Evolutionary conservation across 2,329 filamentous ascomycete species (phyloP).

Genomic region (Tympanopsis confertula): DNA sequence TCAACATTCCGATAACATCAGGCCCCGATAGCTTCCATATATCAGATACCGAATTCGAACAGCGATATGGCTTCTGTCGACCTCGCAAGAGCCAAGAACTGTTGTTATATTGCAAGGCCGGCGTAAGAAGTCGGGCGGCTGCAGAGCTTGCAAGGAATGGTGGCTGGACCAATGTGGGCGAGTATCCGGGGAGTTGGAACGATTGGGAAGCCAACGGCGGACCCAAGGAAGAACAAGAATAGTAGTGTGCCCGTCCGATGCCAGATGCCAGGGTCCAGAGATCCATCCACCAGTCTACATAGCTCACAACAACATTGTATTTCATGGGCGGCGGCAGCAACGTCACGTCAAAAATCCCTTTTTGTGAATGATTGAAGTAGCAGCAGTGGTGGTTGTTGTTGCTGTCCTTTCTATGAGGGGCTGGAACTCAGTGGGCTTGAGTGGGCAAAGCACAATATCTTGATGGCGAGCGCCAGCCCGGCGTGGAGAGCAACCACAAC

Average conservation of each 20-base stretch:
- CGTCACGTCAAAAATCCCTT: no score
- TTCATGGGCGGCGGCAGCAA: no score
- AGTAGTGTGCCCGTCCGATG: no score
- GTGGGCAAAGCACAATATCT: constrained; percentile 89
- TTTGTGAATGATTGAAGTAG: no score
- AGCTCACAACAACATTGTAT: no score
- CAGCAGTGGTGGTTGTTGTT: no score
- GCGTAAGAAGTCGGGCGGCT: constrained; percentile 69
- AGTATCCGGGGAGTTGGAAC: constrained; percentile 66
- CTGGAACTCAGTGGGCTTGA: constrained; percentile 50
- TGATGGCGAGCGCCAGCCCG: constrained; percentile 85
- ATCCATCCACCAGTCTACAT: no score
- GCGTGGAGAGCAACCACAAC: constrained; percentile 77
- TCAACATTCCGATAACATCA: constrained; percentile 72
- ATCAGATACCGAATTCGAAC: constrained; percentile 66
- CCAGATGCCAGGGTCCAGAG: no score
- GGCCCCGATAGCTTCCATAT: constrained; percentile 73
- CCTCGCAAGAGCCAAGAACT: constrained; percentile 46
- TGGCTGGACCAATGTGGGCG: constrained; percentile 61
- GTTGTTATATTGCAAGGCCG: constrained; percentile 88
- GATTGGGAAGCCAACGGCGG: constrained; percentile 75
- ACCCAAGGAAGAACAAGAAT: constrained; percentile 6
- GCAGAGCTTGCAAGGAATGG: constrained; percentile 65
- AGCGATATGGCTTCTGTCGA: constrained; percentile 67
- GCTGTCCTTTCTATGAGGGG: no score